Base-by-base conservation (phyloP, 2,329 filamentous ascomycete genomes). In the Elsinoe australis region DNA sequence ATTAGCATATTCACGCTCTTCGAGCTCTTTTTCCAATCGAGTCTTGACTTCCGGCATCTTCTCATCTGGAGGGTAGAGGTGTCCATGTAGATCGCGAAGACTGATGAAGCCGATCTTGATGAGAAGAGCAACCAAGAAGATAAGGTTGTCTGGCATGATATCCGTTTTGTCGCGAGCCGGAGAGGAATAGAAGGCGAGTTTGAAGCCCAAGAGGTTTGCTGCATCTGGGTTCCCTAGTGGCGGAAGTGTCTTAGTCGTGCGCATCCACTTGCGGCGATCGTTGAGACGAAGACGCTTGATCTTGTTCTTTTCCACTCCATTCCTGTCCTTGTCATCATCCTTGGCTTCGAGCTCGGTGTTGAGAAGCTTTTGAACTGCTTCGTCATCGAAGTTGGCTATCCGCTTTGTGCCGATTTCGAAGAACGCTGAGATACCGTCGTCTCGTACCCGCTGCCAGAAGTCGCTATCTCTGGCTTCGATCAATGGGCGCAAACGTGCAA, bases 101-200 rank as follows among this genome's bases (percentile, higher is more conserved):
- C 92, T 95, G 51, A 98, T 87, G 64, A 98, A 98, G 1, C 92
- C 94, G 55, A 95, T 86, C 67, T 98, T 98, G 67, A 98, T 89
- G 22, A 98, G 77, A 26, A 96, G 76, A 1, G 92, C 89, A 0
- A 89, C 84, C 14, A 98, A 76, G 56, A 92, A 94, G 22, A 96
- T 87, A 2, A 98, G 74, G 57, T 98, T 98, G 31, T 92, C 86
- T 0, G 92, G 92, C 2, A 96, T 73, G 2, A 82, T 74, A 59
- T 96, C 92, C 1, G 76, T 71, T 47, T 81, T 76, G 51, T 86
- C 80, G 49, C 90, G 79, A 28, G 84, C 81, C 21, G 82, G 73
- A 0, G 87, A 94, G 32, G 87, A 85, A 61, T 98, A 98, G 65
- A 95, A 98, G 10, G 87, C 85, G 44, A 98, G 76, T 67, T 98